Conservation (phyloP, 2,329 filamentous ascomycete species). For the Talaromyces pinophilus region DNA sequence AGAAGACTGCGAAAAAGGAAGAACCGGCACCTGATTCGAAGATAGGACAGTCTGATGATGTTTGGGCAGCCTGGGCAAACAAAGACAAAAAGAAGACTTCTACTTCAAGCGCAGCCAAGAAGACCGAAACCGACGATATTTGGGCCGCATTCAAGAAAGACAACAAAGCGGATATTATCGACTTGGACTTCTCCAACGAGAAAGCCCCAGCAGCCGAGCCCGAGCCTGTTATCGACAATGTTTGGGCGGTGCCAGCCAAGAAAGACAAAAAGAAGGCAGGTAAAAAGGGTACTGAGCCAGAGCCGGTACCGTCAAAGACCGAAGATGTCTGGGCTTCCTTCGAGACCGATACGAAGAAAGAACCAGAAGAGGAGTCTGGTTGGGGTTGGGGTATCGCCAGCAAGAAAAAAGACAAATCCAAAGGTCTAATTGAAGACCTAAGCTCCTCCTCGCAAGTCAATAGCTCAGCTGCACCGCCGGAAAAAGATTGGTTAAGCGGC, state of each 20-base stretch:
- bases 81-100: slow-evolving; percentile 38
- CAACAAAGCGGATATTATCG: slow-evolving; percentile 41
- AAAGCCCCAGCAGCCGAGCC: slow-evolving; percentile 20
- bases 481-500: slow-evolving; percentile 39
- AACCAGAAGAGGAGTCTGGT: slow-evolving; percentile 31
- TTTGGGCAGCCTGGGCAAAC: slow-evolving; percentile 26
- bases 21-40: slow-evolving; percentile 10
- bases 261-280: slow-evolving; percentile 47
- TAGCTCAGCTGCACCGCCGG: slow-evolving; percentile 30
- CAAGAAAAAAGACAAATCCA: slow-evolving; percentile 36
- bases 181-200: slow-evolving; percentile 25
- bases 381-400: slow-evolving; percentile 33
- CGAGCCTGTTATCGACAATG: slow-evolving; percentile 27
- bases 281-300: slow-evolving; percentile 22
- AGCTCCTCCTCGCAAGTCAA: slow-evolving; percentile 32
- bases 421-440: slow-evolving; percentile 32
- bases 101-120: slow-evolving; percentile 22
- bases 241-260: slow-evolving; percentile 33
- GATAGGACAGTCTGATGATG: slow-evolving; percentile 23
- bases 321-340: slow-evolving; percentile 26
- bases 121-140: slow-evolving; percentile 28
- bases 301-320: slow-evolving; percentile 23
- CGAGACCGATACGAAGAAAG: slow-evolving; percentile 20
- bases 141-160: slow-evolving; percentile 30
- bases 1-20: slow-evolving; percentile 23